These are phyloP conservation scores for Aspergillus coremiiformis DNA, from an alignment of 495 filamentous ascomycete genomes.

Conservation along the genomic window DNA sequence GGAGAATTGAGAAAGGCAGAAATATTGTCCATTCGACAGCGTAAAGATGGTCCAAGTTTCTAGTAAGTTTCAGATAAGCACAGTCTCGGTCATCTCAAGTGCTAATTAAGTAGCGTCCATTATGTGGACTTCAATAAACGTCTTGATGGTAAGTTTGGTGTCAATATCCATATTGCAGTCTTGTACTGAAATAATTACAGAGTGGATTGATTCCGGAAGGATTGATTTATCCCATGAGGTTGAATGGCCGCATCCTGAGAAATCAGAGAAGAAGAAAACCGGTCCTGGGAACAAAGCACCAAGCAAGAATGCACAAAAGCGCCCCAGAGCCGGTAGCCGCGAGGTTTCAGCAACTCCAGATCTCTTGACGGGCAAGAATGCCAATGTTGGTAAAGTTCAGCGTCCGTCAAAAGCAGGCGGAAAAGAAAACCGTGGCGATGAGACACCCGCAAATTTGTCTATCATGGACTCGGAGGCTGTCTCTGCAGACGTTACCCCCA, in stretches of 20 bases:
- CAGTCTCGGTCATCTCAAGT: background rate
- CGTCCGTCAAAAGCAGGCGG: conserved; percentile 53
- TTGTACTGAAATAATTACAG: conserved; percentile 34
- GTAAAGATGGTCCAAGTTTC: conserved; percentile 75
- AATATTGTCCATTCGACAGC: conserved; percentile 79
- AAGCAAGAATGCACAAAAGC: conserved; percentile 46
- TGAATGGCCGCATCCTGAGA: conserved; percentile 70
- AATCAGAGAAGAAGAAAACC: conserved; percentile 59
- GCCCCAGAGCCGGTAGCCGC: conserved; percentile 45
- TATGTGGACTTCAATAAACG: conserved; percentile 99
- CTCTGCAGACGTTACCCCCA: conserved; percentile 46
- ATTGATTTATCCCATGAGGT: conserved; percentile 76
- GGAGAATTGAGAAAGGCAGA: conserved; percentile 84
- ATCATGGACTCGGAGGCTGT: conserved; percentile 44
- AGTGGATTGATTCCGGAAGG: conserved; percentile 78
- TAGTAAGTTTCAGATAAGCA: conserved; percentile 45
- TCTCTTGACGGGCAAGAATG: conserved; percentile 43
- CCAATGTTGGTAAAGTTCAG: conserved; percentile 38
- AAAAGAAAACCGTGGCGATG: conserved; percentile 51
- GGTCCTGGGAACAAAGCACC: conserved; percentile 37
- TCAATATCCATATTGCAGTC: background rate
- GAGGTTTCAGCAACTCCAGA: conserved; percentile 55
- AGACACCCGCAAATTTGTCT: conserved; percentile 30
- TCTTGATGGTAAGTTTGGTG: conserved; percentile 55
- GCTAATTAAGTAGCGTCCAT: conserved; percentile 57